These are phyloP conservation scores for Datisca glomerata DNA, from an alignment of 306 rosid genomes.

Conservation along the genomic window DNA sequence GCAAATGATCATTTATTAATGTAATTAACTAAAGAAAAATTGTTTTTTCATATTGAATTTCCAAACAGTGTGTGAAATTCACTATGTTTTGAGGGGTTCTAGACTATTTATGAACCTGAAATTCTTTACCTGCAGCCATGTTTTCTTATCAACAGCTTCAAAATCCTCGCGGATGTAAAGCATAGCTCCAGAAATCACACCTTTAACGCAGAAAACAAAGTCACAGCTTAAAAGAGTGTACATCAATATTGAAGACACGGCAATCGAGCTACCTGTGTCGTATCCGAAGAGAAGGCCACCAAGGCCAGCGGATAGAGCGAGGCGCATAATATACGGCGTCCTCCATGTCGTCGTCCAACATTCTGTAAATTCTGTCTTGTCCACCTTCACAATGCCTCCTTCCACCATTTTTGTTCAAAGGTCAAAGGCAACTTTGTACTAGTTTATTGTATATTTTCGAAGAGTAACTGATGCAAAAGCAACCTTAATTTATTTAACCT, in stretches of 20 bases:
- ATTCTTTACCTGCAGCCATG: slow-evolving; percentile 52
- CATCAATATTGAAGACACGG: no score
- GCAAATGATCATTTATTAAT: slow-evolving; percentile 7
- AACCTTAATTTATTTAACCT: no score
- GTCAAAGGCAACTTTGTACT: no score
- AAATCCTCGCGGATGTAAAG: slow-evolving; percentile 71
- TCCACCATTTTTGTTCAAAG: slow-evolving; percentile 48
- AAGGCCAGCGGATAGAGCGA: slow-evolving; percentile 74
- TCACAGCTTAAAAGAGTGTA: neutral
- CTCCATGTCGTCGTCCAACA: slow-evolving; percentile 47
- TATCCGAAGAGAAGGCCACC: slow-evolving; percentile 88
- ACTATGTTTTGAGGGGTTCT: no score
- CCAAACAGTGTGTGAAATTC: no score
- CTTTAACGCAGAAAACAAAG: slow-evolving; percentile 14
- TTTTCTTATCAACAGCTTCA: slow-evolving; percentile 39
- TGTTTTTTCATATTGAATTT: no score
- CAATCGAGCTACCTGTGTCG: slow-evolving; percentile 58
- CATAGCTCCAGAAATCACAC: slow-evolving; percentile 91
- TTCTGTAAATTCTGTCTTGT: slow-evolving; percentile 41
- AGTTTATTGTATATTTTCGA: no score
- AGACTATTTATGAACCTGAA: neutral
- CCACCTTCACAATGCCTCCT: slow-evolving; percentile 23
- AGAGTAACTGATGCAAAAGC: no score
- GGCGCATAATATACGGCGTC: slow-evolving; percentile 69
- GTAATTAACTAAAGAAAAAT: neutral